A percentile compares a stretch with the other conserved stretches of the same genome.
Conservation (phyloP, 2,329 filamentous ascomycete species). For the Aspergillus pseudonomiae region DNA sequence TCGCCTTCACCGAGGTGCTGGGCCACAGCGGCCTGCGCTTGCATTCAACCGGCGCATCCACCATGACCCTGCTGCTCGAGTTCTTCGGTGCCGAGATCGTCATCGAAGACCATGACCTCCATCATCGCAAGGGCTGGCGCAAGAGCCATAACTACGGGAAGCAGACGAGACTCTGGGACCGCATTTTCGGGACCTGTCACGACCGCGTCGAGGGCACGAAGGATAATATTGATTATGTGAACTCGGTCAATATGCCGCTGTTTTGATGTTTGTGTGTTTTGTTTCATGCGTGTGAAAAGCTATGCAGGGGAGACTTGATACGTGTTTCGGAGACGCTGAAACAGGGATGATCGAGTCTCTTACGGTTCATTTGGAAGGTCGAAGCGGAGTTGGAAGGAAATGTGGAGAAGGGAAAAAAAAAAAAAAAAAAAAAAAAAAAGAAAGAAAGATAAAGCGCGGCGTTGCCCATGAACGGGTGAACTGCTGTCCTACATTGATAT, state of each 20-base stretch:
- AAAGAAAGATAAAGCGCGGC: not conserved
- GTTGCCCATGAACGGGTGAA: not conserved
- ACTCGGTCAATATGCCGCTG: conserved; percentile 9
- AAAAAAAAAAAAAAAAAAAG: not conserved
- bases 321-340: not conserved
- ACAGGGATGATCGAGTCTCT: not conserved
- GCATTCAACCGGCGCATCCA: conserved; percentile 8
- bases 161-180: conserved; percentile 16
- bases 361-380: not conserved
- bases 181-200: conserved; percentile 12
- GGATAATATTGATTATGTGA: conserved; percentile 13
- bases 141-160: conserved; percentile 17
- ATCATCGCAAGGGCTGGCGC: conserved; percentile 14
- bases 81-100: conserved; percentile 9
- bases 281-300: not conserved
- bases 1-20: conserved; percentile 13
- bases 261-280: not conserved
- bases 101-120: conserved; percentile 14
- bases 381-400: not conserved
- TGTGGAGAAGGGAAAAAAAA: not conserved
- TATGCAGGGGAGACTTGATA: not conserved
- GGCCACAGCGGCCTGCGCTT: conserved; percentile 16
- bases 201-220: conserved; percentile 9
- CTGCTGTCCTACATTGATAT: not conserved
- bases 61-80: conserved; percentile 6